phyloP scores from a whole-genome alignment of 192 early-diverging fungal species.

The Coemansia sp. region DNA sequence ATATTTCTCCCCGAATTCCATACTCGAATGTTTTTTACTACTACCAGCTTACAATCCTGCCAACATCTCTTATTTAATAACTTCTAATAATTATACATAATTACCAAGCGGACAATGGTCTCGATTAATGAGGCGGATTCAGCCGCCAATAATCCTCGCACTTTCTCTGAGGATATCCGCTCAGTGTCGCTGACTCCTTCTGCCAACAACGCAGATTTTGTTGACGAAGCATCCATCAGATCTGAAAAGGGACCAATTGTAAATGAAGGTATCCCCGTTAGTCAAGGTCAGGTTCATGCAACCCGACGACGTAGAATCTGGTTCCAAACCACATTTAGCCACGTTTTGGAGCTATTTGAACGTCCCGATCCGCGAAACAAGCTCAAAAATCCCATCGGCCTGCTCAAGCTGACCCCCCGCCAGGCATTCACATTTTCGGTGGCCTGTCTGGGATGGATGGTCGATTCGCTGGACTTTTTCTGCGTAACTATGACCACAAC shows the following conservation, averaged over 20 bases:
- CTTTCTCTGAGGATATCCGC: background rate
- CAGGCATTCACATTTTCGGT: constrained; percentile 54
- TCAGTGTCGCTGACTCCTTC: background rate
- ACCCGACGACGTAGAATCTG: background rate
- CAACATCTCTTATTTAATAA: background rate
- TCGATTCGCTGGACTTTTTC: constrained; percentile 74
- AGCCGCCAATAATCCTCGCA: background rate
- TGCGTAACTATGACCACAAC: constrained; percentile 60
- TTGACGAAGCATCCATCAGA: constrained; percentile 1
- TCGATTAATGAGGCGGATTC: background rate
- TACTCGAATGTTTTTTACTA: background rate
- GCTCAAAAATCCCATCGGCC: constrained; percentile 31
- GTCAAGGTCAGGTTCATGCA: too few species aligned
- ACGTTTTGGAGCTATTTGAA: constrained; percentile 35
- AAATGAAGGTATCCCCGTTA: background rate
- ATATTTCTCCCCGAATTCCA: background rate
- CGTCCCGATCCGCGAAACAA: constrained; percentile 28
- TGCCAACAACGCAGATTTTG: background rate
- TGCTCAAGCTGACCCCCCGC: constrained; percentile 37
- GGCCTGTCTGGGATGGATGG: constrained; percentile 69
- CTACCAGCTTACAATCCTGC: background rate
- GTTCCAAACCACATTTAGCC: background rate
- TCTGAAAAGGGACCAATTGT: constrained; percentile 4
- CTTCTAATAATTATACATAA: background rate
- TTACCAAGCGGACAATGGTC: background rate